Base-by-base conservation (phyloP, 306 rosid species). In the Begonia masoniana region DNA sequence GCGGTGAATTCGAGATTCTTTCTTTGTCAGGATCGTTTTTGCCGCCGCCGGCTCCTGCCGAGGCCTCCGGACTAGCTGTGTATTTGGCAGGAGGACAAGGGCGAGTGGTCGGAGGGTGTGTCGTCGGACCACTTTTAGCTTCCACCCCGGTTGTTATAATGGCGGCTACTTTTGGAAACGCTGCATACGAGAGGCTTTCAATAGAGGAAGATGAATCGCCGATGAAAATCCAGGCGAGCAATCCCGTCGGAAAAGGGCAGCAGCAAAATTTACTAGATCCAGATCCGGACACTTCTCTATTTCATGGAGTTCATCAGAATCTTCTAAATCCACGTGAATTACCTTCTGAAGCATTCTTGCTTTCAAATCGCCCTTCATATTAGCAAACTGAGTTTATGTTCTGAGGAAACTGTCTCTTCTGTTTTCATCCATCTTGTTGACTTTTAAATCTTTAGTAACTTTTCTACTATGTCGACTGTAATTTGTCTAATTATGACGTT, bases 151-250 rank as follows among this genome's bases (percentile, higher is more conserved):
- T 87, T 21, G 91, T 87, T 4, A 73, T 87, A 57, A 87, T 87
- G 94, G 82, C 87, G 0, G 94, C 91, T 3, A 81, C 94, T 9
- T 87, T 87, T 52, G 96, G 94, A 15, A 87, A 87, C 76, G 96
- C 96, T 5, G 94, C 96, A 2, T 87, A 87, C 50, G 96, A 87
- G 68, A 78, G 96, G 65, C 75, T 87, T 11, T 94, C 96, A 4
- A 62, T 87, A 5, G 96, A 87, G 49, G 94, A 87, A 12, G 94
- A 71, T 15, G 77, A 87, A 11, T 70, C 64, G 23, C 54, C 12
- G 17, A 26, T 67, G 3, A 64, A 57, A 10, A 73, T 52, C 23
- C 50, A 68, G 13, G 74, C 86, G 2, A 82, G 84, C 0, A 83
- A 78, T 10, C 61, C 62, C 1, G 51, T 51, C 0, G 78, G 85